Evolutionary conservation across 2,329 filamentous ascomycete species (phyloP).

Genomic region (Trichophyton rubrum): DNA sequence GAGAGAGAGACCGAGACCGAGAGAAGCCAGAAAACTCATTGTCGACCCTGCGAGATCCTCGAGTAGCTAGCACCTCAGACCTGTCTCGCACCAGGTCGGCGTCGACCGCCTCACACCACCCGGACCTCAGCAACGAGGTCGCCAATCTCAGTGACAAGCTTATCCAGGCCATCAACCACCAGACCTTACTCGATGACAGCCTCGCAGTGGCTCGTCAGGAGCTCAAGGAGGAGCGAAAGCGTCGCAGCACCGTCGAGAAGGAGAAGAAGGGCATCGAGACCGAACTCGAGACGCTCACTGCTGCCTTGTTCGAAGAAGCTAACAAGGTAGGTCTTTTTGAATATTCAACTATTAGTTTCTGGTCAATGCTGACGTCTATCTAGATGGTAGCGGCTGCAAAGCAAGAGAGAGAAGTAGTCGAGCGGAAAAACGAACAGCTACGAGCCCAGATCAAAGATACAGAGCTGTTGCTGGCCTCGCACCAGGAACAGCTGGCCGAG

Average conservation of each 20-base stretch:
- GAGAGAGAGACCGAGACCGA: background rate
- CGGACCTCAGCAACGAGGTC: slow-evolving; percentile 61
- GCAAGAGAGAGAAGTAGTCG: slow-evolving; percentile 65
- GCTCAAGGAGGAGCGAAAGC: slow-evolving; percentile 53
- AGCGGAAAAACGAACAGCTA: slow-evolving; percentile 78
- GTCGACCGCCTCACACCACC: slow-evolving; percentile 35
- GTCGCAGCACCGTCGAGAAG: slow-evolving; percentile 54
- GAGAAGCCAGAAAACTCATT: slow-evolving; percentile 23
- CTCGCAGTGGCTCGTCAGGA: slow-evolving; percentile 73
- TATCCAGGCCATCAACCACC: slow-evolving; percentile 93
- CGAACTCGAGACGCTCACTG: slow-evolving; percentile 80
- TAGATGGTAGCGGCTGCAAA: slow-evolving; percentile 87
- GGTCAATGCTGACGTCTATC: slow-evolving; percentile 11
- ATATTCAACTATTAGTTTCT: background rate
- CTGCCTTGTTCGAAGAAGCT: slow-evolving; percentile 92
- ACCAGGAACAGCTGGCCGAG: slow-evolving; percentile 85
- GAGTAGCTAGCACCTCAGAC: slow-evolving; percentile 26
- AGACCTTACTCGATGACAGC: slow-evolving; percentile 81
- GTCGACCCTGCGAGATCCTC: slow-evolving; percentile 36
- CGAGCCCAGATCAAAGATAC: slow-evolving; percentile 75
- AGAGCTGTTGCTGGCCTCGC: slow-evolving; percentile 69
- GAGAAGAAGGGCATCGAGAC: slow-evolving; percentile 84
- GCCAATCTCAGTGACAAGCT: slow-evolving; percentile 87
- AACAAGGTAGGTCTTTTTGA: slow-evolving; percentile 50
- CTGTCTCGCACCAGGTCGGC: slow-evolving; percentile 23